Percentiles rank a stretch among this genome's conserved stretches.
Conservation (phyloP, 306 rosid species). For the Alnus glutinosa region DNA sequence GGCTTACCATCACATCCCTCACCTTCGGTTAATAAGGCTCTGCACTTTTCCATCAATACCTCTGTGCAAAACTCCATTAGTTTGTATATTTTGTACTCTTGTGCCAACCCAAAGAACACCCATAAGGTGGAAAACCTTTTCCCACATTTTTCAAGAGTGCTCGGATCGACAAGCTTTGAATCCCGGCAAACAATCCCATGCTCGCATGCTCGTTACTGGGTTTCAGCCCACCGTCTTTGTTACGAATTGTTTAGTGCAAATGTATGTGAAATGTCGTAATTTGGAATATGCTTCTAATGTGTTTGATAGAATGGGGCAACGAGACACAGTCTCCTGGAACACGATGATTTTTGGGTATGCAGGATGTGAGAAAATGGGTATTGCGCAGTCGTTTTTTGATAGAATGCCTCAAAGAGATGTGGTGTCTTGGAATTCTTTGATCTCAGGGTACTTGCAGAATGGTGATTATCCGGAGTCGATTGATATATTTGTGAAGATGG, state of each 20-base stretch:
- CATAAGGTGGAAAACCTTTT: constrained; percentile 55
- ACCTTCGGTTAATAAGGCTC: constrained; percentile 21
- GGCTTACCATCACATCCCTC: constrained; percentile 13
- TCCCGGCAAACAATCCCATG: constrained; percentile 77
- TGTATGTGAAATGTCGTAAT: constrained; percentile 51
- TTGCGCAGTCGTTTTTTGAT: constrained; percentile 55
- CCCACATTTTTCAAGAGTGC: constrained; percentile 76
- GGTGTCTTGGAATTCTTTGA: constrained; percentile 80
- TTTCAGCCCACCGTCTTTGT: constrained; percentile 75
- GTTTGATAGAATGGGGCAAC: constrained; percentile 63
- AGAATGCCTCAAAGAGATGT: constrained; percentile 68
- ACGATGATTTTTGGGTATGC: constrained; percentile 72
- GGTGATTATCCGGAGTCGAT: constrained; percentile 35
- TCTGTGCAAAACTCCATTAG: background rate
- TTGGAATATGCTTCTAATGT: constrained; percentile 49
- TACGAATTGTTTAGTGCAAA: constrained; percentile 63
- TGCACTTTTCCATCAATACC: constrained; percentile 16
- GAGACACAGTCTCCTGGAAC: constrained; percentile 75
- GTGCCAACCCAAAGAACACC: constrained; percentile 35
- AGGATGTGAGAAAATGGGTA: constrained; percentile 48
- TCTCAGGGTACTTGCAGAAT: constrained; percentile 63
- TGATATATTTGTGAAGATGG: constrained; percentile 53
- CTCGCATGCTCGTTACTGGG: constrained; percentile 62
- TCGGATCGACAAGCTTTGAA: constrained; percentile 46
- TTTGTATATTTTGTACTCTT: constrained; percentile 33